Evolutionary conservation across 139 green algal species (phyloP).

Genomic region (Eudorina sp.): DNA sequence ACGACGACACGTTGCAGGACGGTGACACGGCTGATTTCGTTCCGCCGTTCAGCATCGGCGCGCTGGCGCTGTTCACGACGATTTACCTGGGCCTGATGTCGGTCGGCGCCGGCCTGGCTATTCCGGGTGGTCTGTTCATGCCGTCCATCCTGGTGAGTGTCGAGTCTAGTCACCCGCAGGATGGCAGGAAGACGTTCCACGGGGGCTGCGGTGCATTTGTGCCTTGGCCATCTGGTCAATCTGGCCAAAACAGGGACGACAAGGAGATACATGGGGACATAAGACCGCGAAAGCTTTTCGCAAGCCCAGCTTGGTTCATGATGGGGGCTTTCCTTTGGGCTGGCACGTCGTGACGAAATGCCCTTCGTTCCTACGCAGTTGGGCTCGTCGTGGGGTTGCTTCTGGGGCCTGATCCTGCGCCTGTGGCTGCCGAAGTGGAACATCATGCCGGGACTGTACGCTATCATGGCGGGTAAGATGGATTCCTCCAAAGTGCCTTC

Average conservation of each 20-base stretch:
- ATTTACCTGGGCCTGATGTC: slow-evolving; percentile 89
- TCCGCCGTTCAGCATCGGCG: slow-evolving; percentile 66
- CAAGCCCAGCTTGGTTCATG: no score
- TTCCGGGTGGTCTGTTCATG: slow-evolving; percentile 95
- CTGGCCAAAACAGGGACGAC: no score
- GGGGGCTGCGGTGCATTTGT: no score
- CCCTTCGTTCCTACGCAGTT: slow-evolving; percentile 58
- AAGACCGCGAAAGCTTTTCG: no score
- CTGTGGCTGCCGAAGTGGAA: slow-evolving; percentile 72
- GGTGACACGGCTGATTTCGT: slow-evolving; percentile 45
- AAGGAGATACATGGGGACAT: no score
- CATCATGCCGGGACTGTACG: slow-evolving; percentile 83
- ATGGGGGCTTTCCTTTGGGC: no score
- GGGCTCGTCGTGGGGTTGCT: slow-evolving; percentile 76
- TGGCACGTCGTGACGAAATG: no score
- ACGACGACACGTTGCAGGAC: slow-evolving; percentile 40
- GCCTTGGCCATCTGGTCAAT: no score
- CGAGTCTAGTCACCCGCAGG: no score
- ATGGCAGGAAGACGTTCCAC: no score
- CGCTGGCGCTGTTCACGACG: slow-evolving; percentile 71
- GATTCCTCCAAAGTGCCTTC: no score
- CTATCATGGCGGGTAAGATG: slow-evolving; percentile 76
- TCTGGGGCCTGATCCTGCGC: slow-evolving; percentile 77
- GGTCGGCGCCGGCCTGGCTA: slow-evolving; percentile 76
- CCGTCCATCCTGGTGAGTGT: slow-evolving; percentile 83